Evolutionary conservation across 768 basidiomycete genomes (phyloP), one percentile per base, ranked within the genome.

Genomic region (Hortiboletus campestris): DNA sequence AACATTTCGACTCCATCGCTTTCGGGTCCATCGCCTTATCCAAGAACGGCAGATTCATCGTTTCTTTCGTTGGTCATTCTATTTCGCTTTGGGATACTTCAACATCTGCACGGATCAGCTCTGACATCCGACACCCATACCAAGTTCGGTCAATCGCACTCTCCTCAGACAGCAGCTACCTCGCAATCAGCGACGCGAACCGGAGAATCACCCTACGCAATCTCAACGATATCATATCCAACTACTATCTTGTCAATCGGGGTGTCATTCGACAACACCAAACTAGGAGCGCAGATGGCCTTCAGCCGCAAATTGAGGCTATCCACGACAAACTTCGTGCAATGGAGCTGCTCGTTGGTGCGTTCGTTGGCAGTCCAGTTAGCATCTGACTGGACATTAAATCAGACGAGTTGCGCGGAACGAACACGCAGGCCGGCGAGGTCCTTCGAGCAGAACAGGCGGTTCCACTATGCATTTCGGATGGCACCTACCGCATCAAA

Each of bases 11-110:
- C 0, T 44, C 47, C 11, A 32, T 55, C 7, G 19, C 36, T 16
- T 19, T 44, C 2, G 54, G 54, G 1, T 44, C 47, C 11, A 32
- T 55, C 20, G 35, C 12, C 11, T 32, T 16, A 8, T 49, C 54
- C 6, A 20, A 3, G 16, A 55, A 49, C 9, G 16, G 35, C 19
- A 50, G 13, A 43, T 53, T 54, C 11, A 35, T 58, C 12, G 49
- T 31, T 11, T 32, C 41, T 17, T 54, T 19, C 16, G 13, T 47
- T 14, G 51, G 49, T 17, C 22, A 11, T 13, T 22, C 14, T 35
- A 19, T 60, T 17, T 50, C 53, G 0, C 11, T 60, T 31, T 51
- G 53, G 56, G 59, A 60, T 19, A 2, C 59, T 25, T 50, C 38
- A 5, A 53, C 56, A 4, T 43, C 46, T 10, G 35, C 46, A 4